Evolutionary conservation across 768 basidiomycete species (phyloP).

Genomic region (Melanogaster broomeanus): DNA sequence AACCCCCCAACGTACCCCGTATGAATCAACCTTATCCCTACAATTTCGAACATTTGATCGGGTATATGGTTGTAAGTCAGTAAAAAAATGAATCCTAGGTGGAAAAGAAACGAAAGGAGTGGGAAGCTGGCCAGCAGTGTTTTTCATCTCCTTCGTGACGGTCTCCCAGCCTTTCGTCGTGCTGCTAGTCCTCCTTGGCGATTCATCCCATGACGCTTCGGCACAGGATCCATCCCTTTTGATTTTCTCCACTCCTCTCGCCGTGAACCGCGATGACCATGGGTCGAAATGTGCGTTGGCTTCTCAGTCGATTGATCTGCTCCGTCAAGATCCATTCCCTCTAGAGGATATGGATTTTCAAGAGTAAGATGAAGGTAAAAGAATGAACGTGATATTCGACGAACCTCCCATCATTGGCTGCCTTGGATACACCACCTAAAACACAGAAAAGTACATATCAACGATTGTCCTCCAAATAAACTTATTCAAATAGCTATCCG

Average conservation of each 20-base stretch:
- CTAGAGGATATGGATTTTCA: conserved; percentile 27
- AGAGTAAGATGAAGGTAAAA: conserved; percentile 1
- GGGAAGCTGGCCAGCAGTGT: background rate
- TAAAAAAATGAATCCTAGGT: background rate
- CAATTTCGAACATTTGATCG: background rate
- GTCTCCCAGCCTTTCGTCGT: conserved; percentile 66
- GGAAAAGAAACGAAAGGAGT: background rate
- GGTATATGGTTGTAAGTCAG: background rate
- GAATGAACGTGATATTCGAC: background rate
- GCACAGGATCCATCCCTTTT: conserved; percentile 65
- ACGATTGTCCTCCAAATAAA: conserved; percentile 5
- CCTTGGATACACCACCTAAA: conserved; percentile 18
- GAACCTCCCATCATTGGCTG: conserved; percentile 21
- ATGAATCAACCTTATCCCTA: background rate
- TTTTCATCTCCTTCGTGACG: conserved; percentile 66
- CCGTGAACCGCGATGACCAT: conserved; percentile 75
- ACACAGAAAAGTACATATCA: conserved; percentile 11
- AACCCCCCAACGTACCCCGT: background rate
- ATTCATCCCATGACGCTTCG: conserved; percentile 58
- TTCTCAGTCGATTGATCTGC: conserved; percentile 23
- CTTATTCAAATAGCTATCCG: background rate
- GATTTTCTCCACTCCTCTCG: conserved; percentile 82
- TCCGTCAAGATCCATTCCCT: conserved; percentile 57
- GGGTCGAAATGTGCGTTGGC: conserved; percentile 64
- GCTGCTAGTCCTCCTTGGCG: conserved; percentile 64